These are phyloP conservation scores for Cercophora newfieldiana DNA, from an alignment of 495 filamentous ascomycete genomes.

Conservation along the genomic window DNA sequence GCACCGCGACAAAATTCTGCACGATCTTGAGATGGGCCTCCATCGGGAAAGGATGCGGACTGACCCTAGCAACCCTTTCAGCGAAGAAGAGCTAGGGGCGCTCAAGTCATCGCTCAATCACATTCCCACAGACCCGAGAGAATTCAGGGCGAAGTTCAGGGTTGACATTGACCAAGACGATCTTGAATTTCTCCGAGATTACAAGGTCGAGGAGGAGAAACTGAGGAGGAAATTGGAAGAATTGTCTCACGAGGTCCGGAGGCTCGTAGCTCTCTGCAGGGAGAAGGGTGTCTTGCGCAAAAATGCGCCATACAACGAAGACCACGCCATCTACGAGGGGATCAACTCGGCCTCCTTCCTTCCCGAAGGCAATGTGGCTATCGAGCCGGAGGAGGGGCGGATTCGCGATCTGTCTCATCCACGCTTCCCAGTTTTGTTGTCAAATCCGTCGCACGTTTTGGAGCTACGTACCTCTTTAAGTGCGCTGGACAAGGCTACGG, in stretches of 20 bases:
- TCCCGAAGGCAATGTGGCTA: conserved; percentile 29
- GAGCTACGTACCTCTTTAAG: conserved; percentile 20
- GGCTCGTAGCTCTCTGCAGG: conserved; percentile 27
- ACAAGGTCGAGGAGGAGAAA: conserved; percentile 14
- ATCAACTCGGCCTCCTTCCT: conserved; percentile 4
- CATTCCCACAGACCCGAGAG: conserved; percentile 12
- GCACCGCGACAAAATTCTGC: conserved; percentile 27
- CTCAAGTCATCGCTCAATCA: conserved; percentile 27
- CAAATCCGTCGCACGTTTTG: conserved; percentile 36
- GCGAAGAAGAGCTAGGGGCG: conserved; percentile 27
- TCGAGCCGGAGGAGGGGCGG: conserved; percentile 15
- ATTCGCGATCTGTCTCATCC: conserved; percentile 24
- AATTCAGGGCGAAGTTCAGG: conserved; percentile 27
- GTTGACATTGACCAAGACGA: conserved; percentile 28
- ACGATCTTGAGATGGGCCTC: conserved; percentile 29
- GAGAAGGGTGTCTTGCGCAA: conserved; percentile 35
- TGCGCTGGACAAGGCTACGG: conserved; percentile 26
- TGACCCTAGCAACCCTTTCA: conserved; percentile 24
- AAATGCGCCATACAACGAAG: conserved; percentile 32
- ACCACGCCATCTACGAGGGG: conserved; percentile 26
- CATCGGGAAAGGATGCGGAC: conserved; percentile 27
- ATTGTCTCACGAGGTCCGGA: conserved; percentile 16
- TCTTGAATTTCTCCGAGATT: conserved; percentile 34
- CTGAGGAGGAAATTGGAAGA: conserved; percentile 23
- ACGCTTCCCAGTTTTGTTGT: conserved; percentile 35